These are phyloP conservation scores for Dianthus caryophyllus DNA, from an alignment of 148 eudicot species.

Conservation along the genomic window DNA sequence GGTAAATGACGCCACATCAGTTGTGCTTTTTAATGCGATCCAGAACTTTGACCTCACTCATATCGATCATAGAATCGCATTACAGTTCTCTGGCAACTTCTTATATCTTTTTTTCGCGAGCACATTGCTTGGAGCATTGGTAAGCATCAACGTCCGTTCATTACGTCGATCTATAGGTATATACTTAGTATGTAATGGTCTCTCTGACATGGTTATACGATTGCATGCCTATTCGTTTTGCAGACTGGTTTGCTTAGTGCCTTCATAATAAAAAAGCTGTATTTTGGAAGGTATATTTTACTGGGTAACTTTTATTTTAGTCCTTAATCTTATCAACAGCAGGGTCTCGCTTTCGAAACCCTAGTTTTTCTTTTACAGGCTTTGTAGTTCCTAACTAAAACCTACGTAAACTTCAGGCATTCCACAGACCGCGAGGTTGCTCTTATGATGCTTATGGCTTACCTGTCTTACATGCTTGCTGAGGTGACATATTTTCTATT, in stretches of 20 bases:
- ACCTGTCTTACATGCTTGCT: conserved; percentile 77
- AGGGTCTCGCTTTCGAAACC: neutral
- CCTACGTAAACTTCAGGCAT: conserved; percentile 47
- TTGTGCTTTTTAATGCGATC: conserved; percentile 73
- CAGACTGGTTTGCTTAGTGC: conserved; percentile 84
- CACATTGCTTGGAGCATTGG: conserved; percentile 58
- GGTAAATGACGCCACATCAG: conserved; percentile 80
- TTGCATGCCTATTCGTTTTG: conserved; percentile 23
- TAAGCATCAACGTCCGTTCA: conserved; percentile 27
- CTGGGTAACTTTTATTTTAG: neutral
- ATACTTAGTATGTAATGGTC: neutral
- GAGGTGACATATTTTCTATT: conserved; percentile 42
- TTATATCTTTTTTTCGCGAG: conserved; percentile 52
- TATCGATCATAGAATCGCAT: conserved; percentile 40
- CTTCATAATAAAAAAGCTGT: conserved; percentile 55
- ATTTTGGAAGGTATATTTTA: conserved; percentile 59
- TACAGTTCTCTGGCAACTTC: conserved; percentile 51
- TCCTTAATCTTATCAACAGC: neutral
- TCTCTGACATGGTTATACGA: neutral
- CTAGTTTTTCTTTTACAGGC: too few species aligned
- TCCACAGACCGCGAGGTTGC: conserved; percentile 90
- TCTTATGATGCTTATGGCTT: conserved; percentile 85
- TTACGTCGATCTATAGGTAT: neutral
- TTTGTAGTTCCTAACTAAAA: conserved; percentile 18
- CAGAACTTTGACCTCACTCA: conserved; percentile 53